Conservation (phyloP, 208 protist species). For the Acanthamoeba lenticulata region DNA sequence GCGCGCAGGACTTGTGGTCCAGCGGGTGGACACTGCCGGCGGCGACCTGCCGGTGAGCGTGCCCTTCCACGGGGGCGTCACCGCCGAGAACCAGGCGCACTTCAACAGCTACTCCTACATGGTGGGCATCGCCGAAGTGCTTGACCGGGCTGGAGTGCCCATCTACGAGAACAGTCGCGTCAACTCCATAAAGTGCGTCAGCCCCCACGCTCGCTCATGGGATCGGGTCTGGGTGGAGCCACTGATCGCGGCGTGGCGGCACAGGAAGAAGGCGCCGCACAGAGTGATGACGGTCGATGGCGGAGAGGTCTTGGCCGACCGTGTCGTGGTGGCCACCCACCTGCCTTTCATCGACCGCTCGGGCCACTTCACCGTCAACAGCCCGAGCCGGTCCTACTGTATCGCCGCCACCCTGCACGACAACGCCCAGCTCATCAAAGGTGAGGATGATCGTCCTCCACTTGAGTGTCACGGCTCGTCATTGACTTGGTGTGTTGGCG, state of each 20-base stretch:
- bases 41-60: neutral
- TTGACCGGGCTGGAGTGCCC: neutral
- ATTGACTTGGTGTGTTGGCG: neutral
- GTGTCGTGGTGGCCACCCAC: constrained; percentile 26
- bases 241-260: neutral
- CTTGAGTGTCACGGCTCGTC: neutral
- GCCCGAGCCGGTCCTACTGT: neutral
- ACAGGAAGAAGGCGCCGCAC: constrained; percentile 18
- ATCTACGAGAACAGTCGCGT: constrained; percentile 26
- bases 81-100: neutral
- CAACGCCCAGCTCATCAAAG: neutral
- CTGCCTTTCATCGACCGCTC: constrained; percentile 14
- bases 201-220: neutral
- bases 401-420: neutral
- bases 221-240: neutral
- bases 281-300: neutral
- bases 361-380: neutral
- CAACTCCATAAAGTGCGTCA: neutral
- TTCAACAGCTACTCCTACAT: neutral
- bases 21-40: neutral
- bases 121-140: neutral
- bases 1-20: neutral
- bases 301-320: neutral
- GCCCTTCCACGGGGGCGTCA: neutral
- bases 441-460: neutral